Evolutionary conservation across 2,329 filamentous ascomycete species (phyloP).

Genomic region (Reticulascus tulasneorum): DNA sequence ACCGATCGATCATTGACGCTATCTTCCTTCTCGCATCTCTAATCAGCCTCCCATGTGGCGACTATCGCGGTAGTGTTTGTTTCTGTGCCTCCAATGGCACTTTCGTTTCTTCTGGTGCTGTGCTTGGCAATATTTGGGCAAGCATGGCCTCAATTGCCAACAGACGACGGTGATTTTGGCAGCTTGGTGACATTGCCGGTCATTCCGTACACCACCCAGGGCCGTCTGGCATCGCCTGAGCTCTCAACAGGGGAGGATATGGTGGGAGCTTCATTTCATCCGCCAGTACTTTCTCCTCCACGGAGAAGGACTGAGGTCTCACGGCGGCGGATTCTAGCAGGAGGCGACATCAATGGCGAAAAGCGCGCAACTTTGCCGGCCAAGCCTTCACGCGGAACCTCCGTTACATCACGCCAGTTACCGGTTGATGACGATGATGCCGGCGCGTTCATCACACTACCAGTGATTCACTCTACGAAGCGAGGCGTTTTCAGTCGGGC

Average conservation of each 20-base stretch:
- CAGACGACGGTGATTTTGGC: conserved; percentile 8
- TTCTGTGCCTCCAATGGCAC: conserved; percentile 11
- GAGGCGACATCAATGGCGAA: conserved; percentile 3
- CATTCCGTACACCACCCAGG: conserved; percentile 10
- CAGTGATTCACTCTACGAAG: conserved; percentile 24
- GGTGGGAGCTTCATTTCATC: no score
- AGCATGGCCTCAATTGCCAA: conserved; percentile 15
- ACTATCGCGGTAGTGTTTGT: conserved; percentile 11
- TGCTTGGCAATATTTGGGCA: conserved; percentile 1
- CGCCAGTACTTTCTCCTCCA: no score
- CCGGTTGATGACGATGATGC: conserved; percentile 9
- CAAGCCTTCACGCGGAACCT: not conserved
- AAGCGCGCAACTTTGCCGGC: conserved; percentile 3
- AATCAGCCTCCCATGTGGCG: conserved; percentile 15
- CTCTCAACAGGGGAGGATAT: conserved; percentile 1
- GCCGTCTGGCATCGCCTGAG: conserved; percentile 4
- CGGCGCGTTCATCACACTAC: conserved; percentile 20
- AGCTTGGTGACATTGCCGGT: conserved; percentile 8
- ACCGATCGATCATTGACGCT: no score
- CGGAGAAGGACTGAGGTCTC: no score
- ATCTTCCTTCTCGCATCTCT: no score
- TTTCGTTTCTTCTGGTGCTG: conserved; percentile 8
- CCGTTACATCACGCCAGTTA: conserved; percentile 3
- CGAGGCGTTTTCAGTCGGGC: conserved; percentile 34
- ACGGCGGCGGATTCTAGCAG: no score